These are phyloP conservation scores for Globisporangium abappressorium DNA, from an alignment of 352 stramenopile species.

Conservation along the genomic window DNA sequence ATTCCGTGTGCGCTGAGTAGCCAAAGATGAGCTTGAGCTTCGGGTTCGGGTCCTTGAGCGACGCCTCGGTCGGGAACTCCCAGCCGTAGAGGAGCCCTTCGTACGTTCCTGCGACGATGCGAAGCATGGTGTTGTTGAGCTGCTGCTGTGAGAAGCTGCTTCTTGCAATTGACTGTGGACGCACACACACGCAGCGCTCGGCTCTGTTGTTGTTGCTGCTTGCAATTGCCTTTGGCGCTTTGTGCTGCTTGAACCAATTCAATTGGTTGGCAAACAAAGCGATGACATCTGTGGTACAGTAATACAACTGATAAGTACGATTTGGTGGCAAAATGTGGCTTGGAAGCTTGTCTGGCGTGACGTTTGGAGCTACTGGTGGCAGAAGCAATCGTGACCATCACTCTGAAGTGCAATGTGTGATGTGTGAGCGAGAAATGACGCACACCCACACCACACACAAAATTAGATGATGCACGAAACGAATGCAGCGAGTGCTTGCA, in stretches of 20 bases:
- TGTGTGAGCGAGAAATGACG: slow-evolving; percentile 25
- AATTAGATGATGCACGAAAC: slow-evolving; percentile 4
- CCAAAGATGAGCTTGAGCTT: slow-evolving; percentile 86
- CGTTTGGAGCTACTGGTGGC: slow-evolving; percentile 17
- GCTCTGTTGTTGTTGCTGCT: not conserved
- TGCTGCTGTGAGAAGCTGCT: not conserved
- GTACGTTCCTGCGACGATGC: slow-evolving; percentile 83
- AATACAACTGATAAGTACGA: slow-evolving; percentile 26
- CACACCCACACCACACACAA: not conserved
- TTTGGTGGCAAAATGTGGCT: slow-evolving; percentile 15
- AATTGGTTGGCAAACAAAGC: slow-evolving; percentile 29
- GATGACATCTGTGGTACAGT: slow-evolving; percentile 3
- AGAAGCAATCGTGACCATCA: slow-evolving; percentile 10
- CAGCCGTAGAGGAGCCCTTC: slow-evolving; percentile 86
- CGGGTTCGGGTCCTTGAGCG: slow-evolving; percentile 23
- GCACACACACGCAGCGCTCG: not conserved
- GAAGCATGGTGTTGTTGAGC: slow-evolving; percentile 42
- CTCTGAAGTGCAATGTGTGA: slow-evolving; percentile 28
- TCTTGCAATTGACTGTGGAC: not conserved
- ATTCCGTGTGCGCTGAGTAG: slow-evolving; percentile 80
- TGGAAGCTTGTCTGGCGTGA: not conserved
- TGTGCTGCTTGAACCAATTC: not conserved
- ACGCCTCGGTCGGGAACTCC: slow-evolving; percentile 42
- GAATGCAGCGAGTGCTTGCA: not conserved
- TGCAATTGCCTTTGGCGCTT: not conserved